These are phyloP conservation scores for Rutstroemia sp. DNA, from an alignment of 2,329 filamentous ascomycete species.

Conservation along the genomic window DNA sequence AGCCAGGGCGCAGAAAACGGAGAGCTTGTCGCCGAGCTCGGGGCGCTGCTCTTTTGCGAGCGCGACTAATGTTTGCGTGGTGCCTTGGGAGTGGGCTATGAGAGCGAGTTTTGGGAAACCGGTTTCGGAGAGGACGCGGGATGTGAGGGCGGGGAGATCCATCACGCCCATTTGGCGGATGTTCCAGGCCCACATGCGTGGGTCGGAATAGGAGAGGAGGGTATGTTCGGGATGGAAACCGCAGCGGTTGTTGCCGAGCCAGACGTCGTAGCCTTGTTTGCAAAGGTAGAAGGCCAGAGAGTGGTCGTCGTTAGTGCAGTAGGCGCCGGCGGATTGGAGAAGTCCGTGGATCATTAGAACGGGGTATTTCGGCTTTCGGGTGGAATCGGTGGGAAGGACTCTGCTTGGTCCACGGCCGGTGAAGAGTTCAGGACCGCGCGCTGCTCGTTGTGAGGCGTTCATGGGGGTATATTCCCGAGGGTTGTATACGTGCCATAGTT, in stretches of 20 bases:
- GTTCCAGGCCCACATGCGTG: conserved; percentile 95
- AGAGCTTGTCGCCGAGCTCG: conserved; percentile 73
- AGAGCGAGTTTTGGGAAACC: conserved; percentile 77
- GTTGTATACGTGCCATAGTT: conserved; percentile 84
- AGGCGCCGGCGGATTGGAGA: conserved; percentile 80
- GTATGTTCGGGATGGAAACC: conserved; percentile 74
- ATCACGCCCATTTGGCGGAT: conserved; percentile 89
- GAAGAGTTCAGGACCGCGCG: conserved; percentile 58
- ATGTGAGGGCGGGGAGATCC: conserved; percentile 75
- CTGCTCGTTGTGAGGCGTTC: conserved; percentile 39
- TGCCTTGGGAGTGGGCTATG: conserved; percentile 85
- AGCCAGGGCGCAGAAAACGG: conserved; percentile 84
- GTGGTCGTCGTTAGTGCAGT: conserved; percentile 83
- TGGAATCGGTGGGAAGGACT: conserved; percentile 27
- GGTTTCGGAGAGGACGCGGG: conserved; percentile 73
- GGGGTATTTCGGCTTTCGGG: conserved; percentile 54
- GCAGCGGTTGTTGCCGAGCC: conserved; percentile 90
- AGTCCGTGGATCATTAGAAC: conserved; percentile 83
- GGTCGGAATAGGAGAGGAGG: conserved; percentile 63
- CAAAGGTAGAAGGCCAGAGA: conserved; percentile 87
- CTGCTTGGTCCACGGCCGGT: conserved; percentile 34
- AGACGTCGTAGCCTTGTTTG: conserved; percentile 89
- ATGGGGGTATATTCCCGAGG: conserved; percentile 61
- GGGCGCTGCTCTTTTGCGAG: conserved; percentile 86
- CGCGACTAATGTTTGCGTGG: conserved; percentile 79